A percentile compares a stretch with the other conserved stretches of the same genome.
These are phyloP conservation scores for Leptodermis oblonga DNA, from an alignment of 257 asterid species.

Conservation along the genomic window DNA sequence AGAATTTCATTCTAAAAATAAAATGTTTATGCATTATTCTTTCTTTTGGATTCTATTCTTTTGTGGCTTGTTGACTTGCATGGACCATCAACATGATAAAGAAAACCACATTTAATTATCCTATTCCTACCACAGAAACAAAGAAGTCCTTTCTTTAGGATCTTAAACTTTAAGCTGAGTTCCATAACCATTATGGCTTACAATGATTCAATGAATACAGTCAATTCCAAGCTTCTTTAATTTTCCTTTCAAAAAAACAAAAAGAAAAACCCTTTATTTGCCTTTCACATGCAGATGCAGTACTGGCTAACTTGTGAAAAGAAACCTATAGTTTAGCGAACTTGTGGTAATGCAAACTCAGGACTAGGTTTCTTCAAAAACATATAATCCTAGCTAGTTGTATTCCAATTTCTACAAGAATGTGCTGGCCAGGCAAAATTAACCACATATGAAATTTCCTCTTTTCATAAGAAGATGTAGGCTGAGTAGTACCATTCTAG, in stretches of 20 bases:
- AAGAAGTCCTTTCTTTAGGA: constrained; percentile 18
- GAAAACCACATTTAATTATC: constrained; percentile 11
- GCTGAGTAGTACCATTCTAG: not conserved
- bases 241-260: no score
- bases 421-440: not conserved
- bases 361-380: not conserved
- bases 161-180: not conserved
- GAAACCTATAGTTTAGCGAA: not conserved
- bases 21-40: no score
- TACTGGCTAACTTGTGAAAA: not conserved
- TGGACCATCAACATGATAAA: constrained; percentile 11
- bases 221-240: not conserved
- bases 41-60: not conserved
- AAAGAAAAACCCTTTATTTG: not conserved
- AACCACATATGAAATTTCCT: no score
- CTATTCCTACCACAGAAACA: constrained; percentile 20
- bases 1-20: not conserved
- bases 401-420: not conserved
- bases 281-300: not conserved
- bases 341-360: not conserved
- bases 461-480: no score
- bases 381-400: not conserved
- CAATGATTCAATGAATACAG: not conserved
- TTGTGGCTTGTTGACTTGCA: constrained; percentile 8
- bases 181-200: not conserved